These are phyloP conservation scores for Arthrobotrys conoides DNA, from an alignment of 2,329 filamentous ascomycete genomes.

Conservation along the genomic window DNA sequence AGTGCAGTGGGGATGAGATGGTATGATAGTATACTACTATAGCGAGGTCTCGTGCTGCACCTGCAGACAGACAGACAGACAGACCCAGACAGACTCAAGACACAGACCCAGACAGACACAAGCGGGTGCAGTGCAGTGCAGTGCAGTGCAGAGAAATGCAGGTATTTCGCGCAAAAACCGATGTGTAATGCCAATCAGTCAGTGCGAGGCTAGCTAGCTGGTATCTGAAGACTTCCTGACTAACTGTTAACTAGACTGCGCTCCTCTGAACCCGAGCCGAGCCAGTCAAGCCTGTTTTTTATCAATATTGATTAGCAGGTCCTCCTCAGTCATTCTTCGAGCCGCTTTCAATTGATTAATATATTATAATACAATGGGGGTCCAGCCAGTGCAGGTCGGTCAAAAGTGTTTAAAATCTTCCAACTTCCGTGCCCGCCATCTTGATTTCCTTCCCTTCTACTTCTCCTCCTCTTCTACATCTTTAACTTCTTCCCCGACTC, in stretches of 20 bases:
- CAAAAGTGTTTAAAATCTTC: conserved; percentile 36
- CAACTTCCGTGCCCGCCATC: conserved; percentile 56
- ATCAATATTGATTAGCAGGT: no score
- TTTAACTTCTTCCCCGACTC: not conserved
- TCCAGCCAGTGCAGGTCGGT: no score
- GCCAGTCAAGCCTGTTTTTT: not conserved
- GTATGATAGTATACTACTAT: conserved; percentile 6
- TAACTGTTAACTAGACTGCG: not conserved
- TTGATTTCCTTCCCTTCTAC: conserved; percentile 23
- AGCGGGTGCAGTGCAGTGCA: no score
- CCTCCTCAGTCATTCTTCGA: not conserved
- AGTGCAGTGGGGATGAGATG: not conserved
- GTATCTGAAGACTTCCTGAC: not conserved
- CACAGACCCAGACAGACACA: no score
- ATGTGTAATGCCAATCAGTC: conserved; percentile 42
- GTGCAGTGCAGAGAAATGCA: not conserved
- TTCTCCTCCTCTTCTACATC: not conserved
- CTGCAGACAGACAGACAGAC: no score
- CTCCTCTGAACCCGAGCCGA: conserved; percentile 13
- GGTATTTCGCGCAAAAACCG: conserved; percentile 57
- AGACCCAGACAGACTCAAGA: no score
- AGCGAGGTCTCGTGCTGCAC: not conserved
- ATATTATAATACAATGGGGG: no score
- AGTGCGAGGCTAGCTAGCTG: not conserved
- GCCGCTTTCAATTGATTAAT: not conserved